Conservation (phyloP, 345 rosid genomes). For the Euphorbia lathyris region DNA sequence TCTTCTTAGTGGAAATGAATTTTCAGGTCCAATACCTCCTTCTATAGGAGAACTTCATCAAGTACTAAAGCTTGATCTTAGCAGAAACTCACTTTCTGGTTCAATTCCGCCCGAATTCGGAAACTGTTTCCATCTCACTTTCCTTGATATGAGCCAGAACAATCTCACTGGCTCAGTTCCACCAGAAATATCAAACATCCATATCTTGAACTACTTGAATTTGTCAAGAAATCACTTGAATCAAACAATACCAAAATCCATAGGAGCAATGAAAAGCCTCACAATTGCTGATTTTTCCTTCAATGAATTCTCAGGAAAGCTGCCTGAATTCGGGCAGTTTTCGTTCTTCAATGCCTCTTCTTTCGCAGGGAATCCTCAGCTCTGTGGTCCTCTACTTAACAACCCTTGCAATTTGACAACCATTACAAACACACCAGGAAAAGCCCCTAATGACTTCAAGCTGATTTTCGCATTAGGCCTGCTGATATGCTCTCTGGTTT, state of each 20-base stretch:
- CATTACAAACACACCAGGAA: conserved; percentile 36
- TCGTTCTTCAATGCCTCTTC: conserved; percentile 76
- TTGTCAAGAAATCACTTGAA: conserved; percentile 73
- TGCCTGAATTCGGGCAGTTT: conserved; percentile 79
- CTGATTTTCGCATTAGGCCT: conserved; percentile 72
- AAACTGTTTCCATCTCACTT: conserved; percentile 27
- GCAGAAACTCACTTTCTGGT: conserved; percentile 29
- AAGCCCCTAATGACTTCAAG: conserved; percentile 46
- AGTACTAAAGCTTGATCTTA: conserved; percentile 23
- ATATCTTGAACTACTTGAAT: conserved; percentile 69
- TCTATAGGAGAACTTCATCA: conserved; percentile 27
- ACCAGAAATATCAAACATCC: conserved; percentile 46
- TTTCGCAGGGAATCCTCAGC: conserved; percentile 77
- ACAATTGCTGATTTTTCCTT: conserved; percentile 83
- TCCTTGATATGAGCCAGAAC: conserved; percentile 64
- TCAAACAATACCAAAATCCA: conserved; percentile 53
- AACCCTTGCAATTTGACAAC: conserved; percentile 51
- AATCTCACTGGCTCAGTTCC: conserved; percentile 72
- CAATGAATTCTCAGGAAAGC: conserved; percentile 71
- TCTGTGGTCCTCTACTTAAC: conserved; percentile 65
- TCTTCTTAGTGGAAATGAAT: conserved; percentile 54
- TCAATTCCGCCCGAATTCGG: conserved; percentile 66
- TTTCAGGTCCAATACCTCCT: conserved; percentile 45
- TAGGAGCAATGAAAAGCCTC: conserved; percentile 76
- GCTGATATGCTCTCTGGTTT: conserved; percentile 61